Percentiles rank a stretch among this genome's conserved stretches.
Evolutionary conservation across 2,329 filamentous ascomycete genomes (phyloP).

Genomic region (Cylindrodendrum hubeiense): DNA sequence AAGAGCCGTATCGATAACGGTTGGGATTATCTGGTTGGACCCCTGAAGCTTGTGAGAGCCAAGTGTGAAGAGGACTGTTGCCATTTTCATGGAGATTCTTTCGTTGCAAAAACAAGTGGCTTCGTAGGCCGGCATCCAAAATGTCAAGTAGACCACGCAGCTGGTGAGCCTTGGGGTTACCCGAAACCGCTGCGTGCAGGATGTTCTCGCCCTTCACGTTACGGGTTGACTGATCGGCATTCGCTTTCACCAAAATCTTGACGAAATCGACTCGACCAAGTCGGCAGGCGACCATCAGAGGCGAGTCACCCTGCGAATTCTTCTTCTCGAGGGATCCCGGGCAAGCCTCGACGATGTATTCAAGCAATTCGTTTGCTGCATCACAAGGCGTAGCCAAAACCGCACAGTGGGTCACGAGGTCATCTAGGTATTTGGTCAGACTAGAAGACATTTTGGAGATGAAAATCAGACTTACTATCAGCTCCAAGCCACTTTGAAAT

Average conservation of each 20-base stretch:
- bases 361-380: constrained; percentile 66
- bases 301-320: constrained; percentile 70
- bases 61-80: constrained; percentile 74
- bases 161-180: constrained; percentile 47
- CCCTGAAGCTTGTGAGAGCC: constrained; percentile 56
- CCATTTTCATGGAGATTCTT: constrained; percentile 63
- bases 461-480: constrained; percentile 62
- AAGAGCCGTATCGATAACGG: constrained; percentile 25
- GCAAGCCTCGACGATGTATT: constrained; percentile 73
- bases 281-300: constrained; percentile 75
- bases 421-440: constrained; percentile 56
- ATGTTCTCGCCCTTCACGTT: constrained; percentile 75
- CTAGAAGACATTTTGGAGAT: background rate
- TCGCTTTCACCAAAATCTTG: constrained; percentile 73
- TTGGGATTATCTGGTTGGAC: constrained; percentile 23
- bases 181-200: constrained; percentile 68
- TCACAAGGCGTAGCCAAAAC: constrained; percentile 59
- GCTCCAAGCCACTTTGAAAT: constrained; percentile 72
- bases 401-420: constrained; percentile 76
- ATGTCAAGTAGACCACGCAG: constrained; percentile 66
- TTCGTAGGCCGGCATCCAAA: constrained; percentile 68
- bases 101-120: constrained; percentile 70
- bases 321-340: constrained; percentile 75
- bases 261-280: constrained; percentile 66
- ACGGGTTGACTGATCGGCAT: constrained; percentile 76